Percentiles rank a stretch among this genome's conserved stretches.
These are phyloP conservation scores for Luffa acutangula DNA, from an alignment of 306 rosid genomes.

Conservation along the genomic window DNA sequence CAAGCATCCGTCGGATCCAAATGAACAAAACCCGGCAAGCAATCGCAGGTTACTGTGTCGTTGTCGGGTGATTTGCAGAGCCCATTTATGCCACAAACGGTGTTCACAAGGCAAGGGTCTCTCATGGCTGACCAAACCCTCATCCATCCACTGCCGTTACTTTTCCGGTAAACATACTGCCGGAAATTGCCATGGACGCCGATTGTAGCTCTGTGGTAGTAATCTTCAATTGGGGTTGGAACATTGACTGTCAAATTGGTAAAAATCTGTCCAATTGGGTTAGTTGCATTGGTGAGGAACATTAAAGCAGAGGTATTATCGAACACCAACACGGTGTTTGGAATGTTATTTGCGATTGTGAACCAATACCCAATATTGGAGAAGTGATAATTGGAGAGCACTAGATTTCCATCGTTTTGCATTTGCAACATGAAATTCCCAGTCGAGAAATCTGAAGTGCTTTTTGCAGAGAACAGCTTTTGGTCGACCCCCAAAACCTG, in stretches of 20 bases:
- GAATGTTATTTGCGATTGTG: not conserved
- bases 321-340: not conserved
- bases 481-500: not conserved
- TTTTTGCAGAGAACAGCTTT: not conserved
- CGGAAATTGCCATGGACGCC: not conserved
- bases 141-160: not conserved
- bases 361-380: not conserved
- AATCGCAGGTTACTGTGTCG: not conserved
- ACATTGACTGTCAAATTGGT: not conserved
- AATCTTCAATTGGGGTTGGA: not conserved
- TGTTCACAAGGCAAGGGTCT: not conserved
- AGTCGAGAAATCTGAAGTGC: not conserved
- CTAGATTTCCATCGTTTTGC: not conserved
- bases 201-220: not conserved
- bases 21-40: constrained; percentile 10
- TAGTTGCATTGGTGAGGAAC: not conserved
- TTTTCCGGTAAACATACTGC: not conserved
- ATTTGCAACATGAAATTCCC: not conserved
- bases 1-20: not conserved
- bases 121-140: not conserved
- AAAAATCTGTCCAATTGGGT: not conserved
- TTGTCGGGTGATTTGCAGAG: not conserved
- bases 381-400: not conserved
- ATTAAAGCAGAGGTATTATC: not conserved
- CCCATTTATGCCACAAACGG: constrained; percentile 2